Percentiles rank a stretch among this genome's conserved stretches.
phyloP scores from a whole-genome alignment of 768 basidiomycete genomes.

The Hysterangium stoloniferum region DNA sequence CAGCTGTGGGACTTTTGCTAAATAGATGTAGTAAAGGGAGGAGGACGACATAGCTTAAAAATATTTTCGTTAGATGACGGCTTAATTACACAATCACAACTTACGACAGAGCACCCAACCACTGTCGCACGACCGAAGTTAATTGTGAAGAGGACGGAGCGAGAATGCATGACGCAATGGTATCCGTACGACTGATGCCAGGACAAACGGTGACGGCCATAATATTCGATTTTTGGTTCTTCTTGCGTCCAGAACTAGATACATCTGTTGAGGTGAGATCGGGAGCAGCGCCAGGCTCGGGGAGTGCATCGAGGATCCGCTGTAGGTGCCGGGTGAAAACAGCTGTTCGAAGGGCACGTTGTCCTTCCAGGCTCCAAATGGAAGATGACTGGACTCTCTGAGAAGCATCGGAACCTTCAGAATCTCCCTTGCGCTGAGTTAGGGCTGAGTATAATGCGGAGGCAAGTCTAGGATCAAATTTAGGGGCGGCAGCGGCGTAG shows the following conservation, averaged over 20 bases:
- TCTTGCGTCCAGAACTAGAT: conserved; percentile 22
- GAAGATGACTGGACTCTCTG: conserved; percentile 32
- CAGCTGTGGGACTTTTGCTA: conserved; percentile 55
- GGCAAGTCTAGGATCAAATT: conserved; percentile 28
- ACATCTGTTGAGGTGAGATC: conserved; percentile 28
- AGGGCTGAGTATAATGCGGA: conserved; percentile 18
- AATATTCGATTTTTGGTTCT: conserved; percentile 61
- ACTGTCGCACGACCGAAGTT: conserved; percentile 29
- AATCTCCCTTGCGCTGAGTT: conserved; percentile 10
- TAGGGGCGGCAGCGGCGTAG: conserved; percentile 69
- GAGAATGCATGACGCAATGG: conserved; percentile 39
- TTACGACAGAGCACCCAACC: conserved; percentile 32
- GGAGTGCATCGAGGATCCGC: conserved; percentile 75
- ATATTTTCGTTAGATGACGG: not conserved
- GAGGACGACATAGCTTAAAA: conserved; percentile 51
- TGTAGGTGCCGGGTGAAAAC: conserved; percentile 76
- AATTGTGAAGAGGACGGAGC: conserved; percentile 21
- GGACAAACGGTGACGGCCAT: conserved; percentile 68
- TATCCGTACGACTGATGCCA: conserved; percentile 67
- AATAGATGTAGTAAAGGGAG: conserved; percentile 62
- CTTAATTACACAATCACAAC: conserved; percentile 16
- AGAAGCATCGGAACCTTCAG: conserved; percentile 12
- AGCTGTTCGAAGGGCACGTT: conserved; percentile 51
- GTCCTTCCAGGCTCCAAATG: conserved; percentile 42
- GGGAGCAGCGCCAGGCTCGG: conserved; percentile 40